Conservation (phyloP, 2,329 filamentous ascomycete genomes). For the Pseudogymnoascus sp. region DNA sequence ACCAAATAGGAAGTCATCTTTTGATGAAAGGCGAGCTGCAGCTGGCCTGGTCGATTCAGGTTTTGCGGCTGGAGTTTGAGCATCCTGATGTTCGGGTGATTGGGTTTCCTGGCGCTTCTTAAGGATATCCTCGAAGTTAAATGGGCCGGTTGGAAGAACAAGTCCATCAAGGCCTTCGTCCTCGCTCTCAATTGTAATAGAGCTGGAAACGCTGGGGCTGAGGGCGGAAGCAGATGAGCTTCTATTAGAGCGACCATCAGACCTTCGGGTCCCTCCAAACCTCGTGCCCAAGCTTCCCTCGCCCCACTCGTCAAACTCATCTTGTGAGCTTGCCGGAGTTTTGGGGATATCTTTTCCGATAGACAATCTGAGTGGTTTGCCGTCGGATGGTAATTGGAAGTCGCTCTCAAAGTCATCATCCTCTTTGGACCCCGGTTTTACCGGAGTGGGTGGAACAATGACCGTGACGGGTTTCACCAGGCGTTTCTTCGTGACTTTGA, state of each 20-base stretch:
- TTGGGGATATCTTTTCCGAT: slow-evolving; percentile 53
- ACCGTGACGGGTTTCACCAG: slow-evolving; percentile 45
- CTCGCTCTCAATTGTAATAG: slow-evolving; percentile 84
- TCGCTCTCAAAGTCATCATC: slow-evolving; percentile 67
- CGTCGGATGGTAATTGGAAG: slow-evolving; percentile 62
- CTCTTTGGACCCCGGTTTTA: slow-evolving; percentile 21
- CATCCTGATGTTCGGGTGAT: slow-evolving; percentile 44
- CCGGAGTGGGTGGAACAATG: slow-evolving; percentile 48
- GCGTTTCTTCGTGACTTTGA: slow-evolving; percentile 58
- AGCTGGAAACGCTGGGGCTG: slow-evolving; percentile 88
- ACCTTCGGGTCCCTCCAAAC: slow-evolving; percentile 74
- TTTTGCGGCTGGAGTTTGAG: slow-evolving; percentile 29
- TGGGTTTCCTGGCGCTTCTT: slow-evolving; percentile 60
- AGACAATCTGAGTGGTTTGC: slow-evolving; percentile 56
- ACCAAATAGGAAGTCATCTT: slow-evolving; percentile 76
- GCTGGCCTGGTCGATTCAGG: background rate
- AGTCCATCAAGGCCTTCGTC: slow-evolving; percentile 90
- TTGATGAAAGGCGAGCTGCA: slow-evolving; percentile 23
- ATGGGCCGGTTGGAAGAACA: slow-evolving; percentile 71
- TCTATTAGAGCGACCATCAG: slow-evolving; percentile 44
- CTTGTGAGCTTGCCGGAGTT: slow-evolving; percentile 52
- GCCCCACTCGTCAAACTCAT: slow-evolving; percentile 86
- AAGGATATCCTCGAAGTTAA: slow-evolving; percentile 75
- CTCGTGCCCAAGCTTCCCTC: slow-evolving; percentile 89
- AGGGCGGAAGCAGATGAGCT: slow-evolving; percentile 84